phyloP scores from a whole-genome alignment of 2,329 filamentous ascomycete genomes.

The Alternaria angustiovoidea region DNA sequence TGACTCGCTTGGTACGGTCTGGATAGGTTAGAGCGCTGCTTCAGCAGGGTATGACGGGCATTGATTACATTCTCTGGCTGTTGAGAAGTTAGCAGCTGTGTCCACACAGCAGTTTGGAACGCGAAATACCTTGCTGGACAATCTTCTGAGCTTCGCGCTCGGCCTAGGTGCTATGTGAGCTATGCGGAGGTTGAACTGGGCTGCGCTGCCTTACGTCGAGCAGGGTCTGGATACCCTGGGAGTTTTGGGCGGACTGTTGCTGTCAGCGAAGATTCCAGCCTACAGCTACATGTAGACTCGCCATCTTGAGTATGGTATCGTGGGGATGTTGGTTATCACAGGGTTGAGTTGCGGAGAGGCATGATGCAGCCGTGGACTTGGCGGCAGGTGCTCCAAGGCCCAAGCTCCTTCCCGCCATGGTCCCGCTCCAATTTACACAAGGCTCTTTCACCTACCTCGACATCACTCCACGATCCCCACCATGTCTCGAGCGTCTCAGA shows the following conservation, averaged over 20 bases:
- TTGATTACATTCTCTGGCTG: conserved; percentile 84
- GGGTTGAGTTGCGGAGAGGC: conserved; percentile 29
- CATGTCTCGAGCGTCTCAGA: conserved; percentile 92
- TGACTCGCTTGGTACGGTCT: conserved; percentile 97
- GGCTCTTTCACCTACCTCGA: conserved; percentile 3
- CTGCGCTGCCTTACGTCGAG: conserved; percentile 78
- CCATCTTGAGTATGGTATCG: conserved; percentile 36
- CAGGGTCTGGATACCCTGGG: conserved; percentile 96
- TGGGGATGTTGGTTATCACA: conserved; percentile 29
- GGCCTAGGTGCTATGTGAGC: conserved; percentile 68
- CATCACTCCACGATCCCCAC: conserved; percentile 10
- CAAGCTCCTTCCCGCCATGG: conserved; percentile 41
- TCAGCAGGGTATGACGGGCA: conserved; percentile 9
- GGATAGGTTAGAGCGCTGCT: conserved; percentile 31
- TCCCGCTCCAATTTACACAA: conserved; percentile 17
- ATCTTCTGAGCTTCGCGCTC: conserved; percentile 99
- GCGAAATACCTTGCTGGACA: conserved; percentile 83
- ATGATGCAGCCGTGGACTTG: conserved; percentile 39
- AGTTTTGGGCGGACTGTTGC: conserved; percentile 92
- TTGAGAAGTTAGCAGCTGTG: conserved; percentile 21
- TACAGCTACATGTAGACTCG: conserved; percentile 9
- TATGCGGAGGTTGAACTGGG: conserved; percentile 32
- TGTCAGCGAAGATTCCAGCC: conserved; percentile 29
- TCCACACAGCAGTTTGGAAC: neutral
- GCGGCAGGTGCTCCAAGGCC: conserved; percentile 33